Evolutionary conservation across 2,329 filamentous ascomycete species (phyloP), one percentile per base, ranked within the genome.

Genomic region (Pseudocercospora macadamiae): DNA sequence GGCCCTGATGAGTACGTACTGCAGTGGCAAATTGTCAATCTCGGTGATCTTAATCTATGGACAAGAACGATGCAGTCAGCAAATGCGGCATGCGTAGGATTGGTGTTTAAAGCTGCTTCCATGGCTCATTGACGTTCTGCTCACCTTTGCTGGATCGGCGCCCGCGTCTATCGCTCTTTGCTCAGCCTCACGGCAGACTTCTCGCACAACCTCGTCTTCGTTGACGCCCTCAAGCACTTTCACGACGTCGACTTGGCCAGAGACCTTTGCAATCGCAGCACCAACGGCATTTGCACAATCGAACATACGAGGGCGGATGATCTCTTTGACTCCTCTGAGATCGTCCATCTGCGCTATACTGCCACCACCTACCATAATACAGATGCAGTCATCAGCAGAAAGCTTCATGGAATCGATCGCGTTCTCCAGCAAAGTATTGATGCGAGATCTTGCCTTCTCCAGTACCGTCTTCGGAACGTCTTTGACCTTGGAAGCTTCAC

Each of bases 281-380:
- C 47, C 47, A 18, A 51, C 47, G 25, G 47, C 47, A 34, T 51
- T 51, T 4, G 47, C 47, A 51, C 47, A 51, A 36, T 51, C 47
- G n/a, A 32, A 26, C 26, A 16, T 32, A 18, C 21, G 25, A 32
- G 47, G 47, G 4, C 47, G 16, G 28, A 51, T 51, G 10, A 51
- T 26, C 28, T 51, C 47, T 32, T 32, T 51, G 2, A 51, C 47
- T 19, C 47, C 47, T 21, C 34, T 36, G 26, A 51, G 47, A 10
- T 32, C 26, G 14, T 51, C 26, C 47, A 51, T 51, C 32, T 51
- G 47, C 14, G 34, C 28, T 18, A 51, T 51, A n/a, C 47, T 51
- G 47, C 47, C 47, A 9, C 47, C 47, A 18, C 47, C 47, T n/a
- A 51, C 47, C 47, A 51, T 51, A n/a, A 51, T 51, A 23, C 47